A percentile compares a stretch with the other conserved stretches of the same genome.
These are phyloP conservation scores for Yamadazyma epiphylla DNA, from an alignment of 1,139 yeast species.

Conservation along the genomic window DNA sequence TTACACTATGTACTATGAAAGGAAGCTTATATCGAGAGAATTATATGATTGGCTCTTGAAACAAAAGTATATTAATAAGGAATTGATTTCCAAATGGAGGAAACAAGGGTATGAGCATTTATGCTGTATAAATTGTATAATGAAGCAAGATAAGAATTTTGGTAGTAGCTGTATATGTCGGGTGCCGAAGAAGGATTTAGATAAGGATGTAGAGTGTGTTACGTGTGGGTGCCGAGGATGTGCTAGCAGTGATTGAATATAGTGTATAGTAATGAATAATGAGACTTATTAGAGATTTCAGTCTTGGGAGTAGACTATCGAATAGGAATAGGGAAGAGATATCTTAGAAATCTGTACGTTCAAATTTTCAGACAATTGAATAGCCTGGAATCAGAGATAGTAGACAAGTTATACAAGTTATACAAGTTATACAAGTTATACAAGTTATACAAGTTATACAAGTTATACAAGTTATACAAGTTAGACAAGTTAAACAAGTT, in stretches of 20 bases:
- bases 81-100: conserved; percentile 86
- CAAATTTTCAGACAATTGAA: too few relatives aligned
- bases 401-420: too few relatives aligned
- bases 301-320: too few relatives aligned
- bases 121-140: conserved; percentile 81
- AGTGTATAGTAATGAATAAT: too few relatives aligned
- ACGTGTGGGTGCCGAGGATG: conserved; percentile 93
- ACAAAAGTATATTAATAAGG: conserved; percentile 64
- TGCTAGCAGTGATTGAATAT: conserved; percentile 68
- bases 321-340: too few relatives aligned
- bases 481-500: too few relatives aligned
- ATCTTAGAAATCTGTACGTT: too few relatives aligned
- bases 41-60: conserved; percentile 76
- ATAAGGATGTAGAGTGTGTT: conserved; percentile 54
- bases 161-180: conserved; percentile 79
- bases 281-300: too few relatives aligned
- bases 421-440: too few relatives aligned
- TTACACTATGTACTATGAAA: conserved; percentile 68
- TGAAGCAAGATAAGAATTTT: conserved; percentile 58
- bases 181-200: conserved; percentile 61
- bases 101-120: conserved; percentile 85
- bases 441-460: too few relatives aligned
- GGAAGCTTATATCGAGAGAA: conserved; percentile 61
- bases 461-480: too few relatives aligned
- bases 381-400: too few relatives aligned